Evolutionary conservation across 176 grass and related monocot species (phyloP), one percentile per base, ranked within the genome.

Genomic region (Stipa capillata): DNA sequence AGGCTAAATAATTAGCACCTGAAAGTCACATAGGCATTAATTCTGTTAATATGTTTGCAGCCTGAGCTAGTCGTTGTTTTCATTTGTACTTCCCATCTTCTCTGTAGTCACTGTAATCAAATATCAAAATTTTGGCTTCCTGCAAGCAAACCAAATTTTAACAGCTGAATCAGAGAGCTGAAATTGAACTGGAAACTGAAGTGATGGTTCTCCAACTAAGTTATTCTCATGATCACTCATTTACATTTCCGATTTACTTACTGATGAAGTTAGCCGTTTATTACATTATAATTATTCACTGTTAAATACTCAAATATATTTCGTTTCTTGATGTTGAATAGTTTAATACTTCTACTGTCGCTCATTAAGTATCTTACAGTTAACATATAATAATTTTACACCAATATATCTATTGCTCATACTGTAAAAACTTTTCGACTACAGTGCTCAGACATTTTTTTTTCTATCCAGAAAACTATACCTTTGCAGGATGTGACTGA

Each of bases 401-500:
- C 25, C 32, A 45, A 48, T 25, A 49, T 72, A 58, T 48, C 14
- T 34, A 35, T 33, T 72, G 28, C 39, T 34, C n/a, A n/a, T n/a
- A n/a, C n/a, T n/a, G n/a, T n/a, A n/a, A 37, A 23, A 31, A 21
- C 27, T 70, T 67, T 45, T 71, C 45, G 2, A 74, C 24, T 51
- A 10, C 16, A n/a, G 0, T 77, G 23, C 57, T 78, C 72, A 81
- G 72, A 53, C 18, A 77, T 73, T 83, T 36, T 78, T n/a, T n/a
- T 66, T 55, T 53, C 66, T 85, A 7, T 88, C 41, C 84, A 99
- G 97, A 99, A 93, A 96, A 96, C 65, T 79, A 93, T 99, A 84
- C 74, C 88, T 74, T 85, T 99, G 45, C 76, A 91, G 75, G 92
- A 96, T 77, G 86, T 99, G 23, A 89, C 77, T 58, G 85, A 84